Evolutionary conservation across 208 protist genomes (phyloP).

Genomic region (Trichomonas tenax): DNA sequence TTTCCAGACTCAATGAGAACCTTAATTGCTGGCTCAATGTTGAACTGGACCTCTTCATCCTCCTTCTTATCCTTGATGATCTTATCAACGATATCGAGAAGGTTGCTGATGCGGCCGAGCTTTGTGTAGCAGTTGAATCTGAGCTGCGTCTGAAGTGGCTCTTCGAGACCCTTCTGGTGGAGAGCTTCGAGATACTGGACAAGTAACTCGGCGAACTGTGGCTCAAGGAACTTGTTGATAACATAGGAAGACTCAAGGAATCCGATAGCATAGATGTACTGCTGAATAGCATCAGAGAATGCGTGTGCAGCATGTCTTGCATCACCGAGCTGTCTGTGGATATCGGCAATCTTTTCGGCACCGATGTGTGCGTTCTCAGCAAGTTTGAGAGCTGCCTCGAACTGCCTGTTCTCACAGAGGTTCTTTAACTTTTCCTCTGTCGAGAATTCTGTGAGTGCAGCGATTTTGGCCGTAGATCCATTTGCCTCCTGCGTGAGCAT

Average conservation of each 20-base stretch:
- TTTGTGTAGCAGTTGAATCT: conserved; percentile 23
- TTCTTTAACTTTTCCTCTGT: background rate
- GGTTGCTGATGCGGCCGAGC: background rate
- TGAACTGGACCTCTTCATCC: background rate
- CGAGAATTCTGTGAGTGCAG: background rate
- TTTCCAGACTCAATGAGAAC: background rate
- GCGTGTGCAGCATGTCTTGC: background rate
- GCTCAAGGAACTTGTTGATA: background rate
- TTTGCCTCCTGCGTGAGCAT: no score
- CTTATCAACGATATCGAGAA: background rate
- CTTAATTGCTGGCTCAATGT: conserved; percentile 24
- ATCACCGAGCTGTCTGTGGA: background rate
- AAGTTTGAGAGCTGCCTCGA: background rate
- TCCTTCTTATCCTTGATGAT: background rate
- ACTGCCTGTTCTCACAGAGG: background rate
- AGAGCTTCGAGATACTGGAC: background rate
- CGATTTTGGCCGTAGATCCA: background rate
- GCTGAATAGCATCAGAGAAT: background rate
- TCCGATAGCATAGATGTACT: background rate
- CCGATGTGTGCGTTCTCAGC: background rate
- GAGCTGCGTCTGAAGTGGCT: conserved; percentile 17
- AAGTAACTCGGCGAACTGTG: background rate
- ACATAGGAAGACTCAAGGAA: background rate
- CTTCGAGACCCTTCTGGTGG: background rate
- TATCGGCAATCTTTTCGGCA: background rate